Base-by-base conservation (phyloP, 345 rosid genomes). In the Geranium brycei region DNA sequence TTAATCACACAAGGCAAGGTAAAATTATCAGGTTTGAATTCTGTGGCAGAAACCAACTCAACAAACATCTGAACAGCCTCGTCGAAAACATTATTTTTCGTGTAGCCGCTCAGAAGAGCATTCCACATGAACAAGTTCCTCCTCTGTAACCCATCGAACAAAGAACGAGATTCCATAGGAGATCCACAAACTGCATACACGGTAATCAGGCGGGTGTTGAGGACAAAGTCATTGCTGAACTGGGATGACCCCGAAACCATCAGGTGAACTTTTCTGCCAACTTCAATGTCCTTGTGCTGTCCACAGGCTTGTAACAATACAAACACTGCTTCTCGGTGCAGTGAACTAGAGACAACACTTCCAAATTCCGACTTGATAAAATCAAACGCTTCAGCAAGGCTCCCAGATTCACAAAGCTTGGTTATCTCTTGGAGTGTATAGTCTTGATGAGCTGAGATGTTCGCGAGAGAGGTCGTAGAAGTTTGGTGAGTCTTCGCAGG, bases 121-220 rank as follows among this genome's bases (percentile, higher is more conserved):
- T 87, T 87, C 95, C 90, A 85, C 61, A 72, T 80, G 58, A 84
- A 79, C 77, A 85, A 74, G 75, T 85, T 85, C 78, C 74, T 87
- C 17, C 47, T 68, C 23, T 41, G 60, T 35, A 83, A 71, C 40
- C 60, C 51, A 71, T 85, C 82, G 55, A 87, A 81, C 62, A 68
- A 75, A 1, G 68, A 72, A 19, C 82, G 81, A 51, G 87, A 81
- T 60, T 81, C 90, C 59, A 56, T 38, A 16, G 75, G 79, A 41
- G 67, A 78, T 15, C 88, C 83, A 56, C 90, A 87, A 71, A 73
- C 40, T 1, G 85, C 70, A 65, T 83, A 87, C 90, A 83, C 80
- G 10, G 84, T 76, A 71, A 85, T 81, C 16, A 80, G 64, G 51
- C 85, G 86, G 19, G 80, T 76, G 13, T 72, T 76, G n/a, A 83